Conservation (phyloP, 2,329 filamentous ascomycete genomes). For the Helotiales sp. region DNA sequence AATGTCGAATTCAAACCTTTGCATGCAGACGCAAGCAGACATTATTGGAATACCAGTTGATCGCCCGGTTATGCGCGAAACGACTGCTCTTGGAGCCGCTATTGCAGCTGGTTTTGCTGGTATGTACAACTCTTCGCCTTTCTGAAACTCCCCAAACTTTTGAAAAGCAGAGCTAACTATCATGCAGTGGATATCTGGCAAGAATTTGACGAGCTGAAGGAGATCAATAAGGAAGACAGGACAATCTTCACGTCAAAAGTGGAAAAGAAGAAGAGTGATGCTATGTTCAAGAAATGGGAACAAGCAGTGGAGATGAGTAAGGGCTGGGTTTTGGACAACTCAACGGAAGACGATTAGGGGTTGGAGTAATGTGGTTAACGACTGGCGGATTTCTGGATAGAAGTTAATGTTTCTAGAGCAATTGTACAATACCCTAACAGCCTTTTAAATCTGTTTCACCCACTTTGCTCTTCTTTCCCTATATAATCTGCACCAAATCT, state of each 20-base stretch:
- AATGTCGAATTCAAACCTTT: conserved; percentile 73
- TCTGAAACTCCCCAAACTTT: background rate
- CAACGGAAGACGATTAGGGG: conserved; percentile 12
- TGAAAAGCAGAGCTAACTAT: background rate
- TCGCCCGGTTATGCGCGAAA: conserved; percentile 81
- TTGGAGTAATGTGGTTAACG: background rate
- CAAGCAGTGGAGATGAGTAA: conserved; percentile 80
- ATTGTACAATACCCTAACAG: conserved; percentile 4
- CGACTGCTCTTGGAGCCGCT: conserved; percentile 79
- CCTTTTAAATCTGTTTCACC: no score
- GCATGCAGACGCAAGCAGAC: conserved; percentile 82
- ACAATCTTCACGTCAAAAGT: conserved; percentile 73
- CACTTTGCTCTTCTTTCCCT: no score
- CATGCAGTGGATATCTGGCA: conserved; percentile 68
- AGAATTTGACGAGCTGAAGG: conserved; percentile 71
- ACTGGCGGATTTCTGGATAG: background rate
- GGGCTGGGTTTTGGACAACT: conserved; percentile 61
- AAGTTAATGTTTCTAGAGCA: background rate
- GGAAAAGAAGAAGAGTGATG: conserved; percentile 59
- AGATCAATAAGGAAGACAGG: conserved; percentile 72
- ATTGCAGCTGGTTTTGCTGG: conserved; percentile 79
- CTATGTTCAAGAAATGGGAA: conserved; percentile 74
- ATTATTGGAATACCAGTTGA: conserved; percentile 80
- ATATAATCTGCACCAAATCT: no score
- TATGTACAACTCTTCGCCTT: background rate